Base-by-base conservation (phyloP, 23 red algal genomes). In the Pyropia haitanensis region DNA sequence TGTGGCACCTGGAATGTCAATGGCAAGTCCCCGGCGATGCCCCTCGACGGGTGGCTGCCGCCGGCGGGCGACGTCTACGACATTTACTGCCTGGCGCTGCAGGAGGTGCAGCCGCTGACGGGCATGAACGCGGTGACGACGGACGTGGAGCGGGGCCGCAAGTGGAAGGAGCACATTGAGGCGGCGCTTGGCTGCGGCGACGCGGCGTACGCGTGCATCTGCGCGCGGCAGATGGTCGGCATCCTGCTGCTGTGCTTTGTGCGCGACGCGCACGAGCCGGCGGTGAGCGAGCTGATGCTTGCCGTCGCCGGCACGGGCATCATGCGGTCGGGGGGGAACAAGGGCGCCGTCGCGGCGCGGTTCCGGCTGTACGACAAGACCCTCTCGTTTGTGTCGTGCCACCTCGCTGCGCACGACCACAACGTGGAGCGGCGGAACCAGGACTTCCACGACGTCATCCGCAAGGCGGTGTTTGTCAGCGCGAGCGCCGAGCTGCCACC, bases 1-100 rank as follows among this genome's bases (percentile, higher is more conserved):
- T 80, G 77, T 13, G 81, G 79, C 64, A 97, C 93, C 22, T 97
- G 85, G 79, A 97, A 97, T 67, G 93, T 97, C 24, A 90, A 90
- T 48, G 93, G 83, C 16, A 73, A 73, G 27, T 51, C 65, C 19
- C 93, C 93, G 16, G 67, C 69, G 24, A 58, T 76, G 31, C 55
- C 51, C 57, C 52, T 79, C 0, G 61, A 73, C 23, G 62, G 51
- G 25, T 88, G 77, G 77, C 52, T 97, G 28, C 74, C 76, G 54
- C 76, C 77, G 15, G 19, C 20, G 9, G 49, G 39, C 31, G 49
- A 67, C 57, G 56, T 70, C 19, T 70, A 73, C 27, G 83, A 96
- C 60, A 53, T 97, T 33, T 85, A 81, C 18, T 66, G 88, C 55
- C 66, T 97, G 53, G 93, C 85, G 56, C 71, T 97, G 18, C 85